phyloP scores from a whole-genome alignment of 2,329 filamentous ascomycete genomes.

The Zymoseptoria brevis region DNA sequence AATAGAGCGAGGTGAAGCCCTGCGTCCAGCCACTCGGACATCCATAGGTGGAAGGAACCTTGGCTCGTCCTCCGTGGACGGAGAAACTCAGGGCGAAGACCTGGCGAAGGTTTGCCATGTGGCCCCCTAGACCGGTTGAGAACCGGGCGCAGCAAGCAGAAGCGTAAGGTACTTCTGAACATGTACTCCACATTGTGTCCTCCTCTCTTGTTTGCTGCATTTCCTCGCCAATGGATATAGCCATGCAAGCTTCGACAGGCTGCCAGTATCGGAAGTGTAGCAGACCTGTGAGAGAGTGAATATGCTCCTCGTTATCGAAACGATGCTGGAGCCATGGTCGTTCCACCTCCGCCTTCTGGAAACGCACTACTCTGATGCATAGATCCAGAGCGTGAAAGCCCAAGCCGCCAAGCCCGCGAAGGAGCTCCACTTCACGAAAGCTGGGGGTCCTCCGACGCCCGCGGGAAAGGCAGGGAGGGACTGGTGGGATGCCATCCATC shows the following conservation, averaged over 20 bases:
- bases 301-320: background rate
- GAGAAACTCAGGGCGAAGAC: background rate
- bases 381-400: background rate
- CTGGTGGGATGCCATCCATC: background rate
- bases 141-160: background rate
- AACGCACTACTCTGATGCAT: background rate
- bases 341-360: background rate
- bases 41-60: background rate
- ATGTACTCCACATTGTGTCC: background rate
- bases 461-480: background rate
- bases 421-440: background rate
- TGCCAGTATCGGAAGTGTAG: background rate
- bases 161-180: background rate
- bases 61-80: background rate
- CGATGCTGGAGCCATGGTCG: background rate
- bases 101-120: background rate
- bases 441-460: background rate
- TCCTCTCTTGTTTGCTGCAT: background rate
- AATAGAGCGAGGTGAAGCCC: background rate
- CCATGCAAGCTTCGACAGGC: background rate
- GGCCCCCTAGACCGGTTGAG: background rate
- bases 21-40: background rate
- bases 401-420: background rate
- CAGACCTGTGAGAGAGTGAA: background rate
- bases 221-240: background rate